Base-by-base conservation (phyloP, 257 asterid genomes). In the Phtheirospermum japonicum region DNA sequence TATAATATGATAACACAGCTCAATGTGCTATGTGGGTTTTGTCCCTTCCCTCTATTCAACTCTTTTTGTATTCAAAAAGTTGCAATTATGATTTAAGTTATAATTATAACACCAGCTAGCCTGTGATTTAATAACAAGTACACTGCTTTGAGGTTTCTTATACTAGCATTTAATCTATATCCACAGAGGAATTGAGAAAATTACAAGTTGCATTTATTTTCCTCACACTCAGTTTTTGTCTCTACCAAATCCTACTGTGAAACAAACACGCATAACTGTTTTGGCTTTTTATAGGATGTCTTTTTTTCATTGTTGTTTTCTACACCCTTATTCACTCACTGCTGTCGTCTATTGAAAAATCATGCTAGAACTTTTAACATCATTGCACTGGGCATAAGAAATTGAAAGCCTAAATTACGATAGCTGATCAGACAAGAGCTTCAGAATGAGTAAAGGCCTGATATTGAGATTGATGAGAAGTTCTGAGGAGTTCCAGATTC, bases 381-480 rank as follows among this genome's bases (percentile, higher is more conserved):
- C 54, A 45, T 70, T 76, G 82, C 88, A 92, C 97, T 92, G 99
- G 99, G 99, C 99, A 19, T 95, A 71, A 76, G 97, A 96, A 65
- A 85, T 92, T 73, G 99, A 92, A 74, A 86, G 78, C 70, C 73
- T 92, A 67, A 93, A 89, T 49, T 92, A 89, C 65, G 95, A 89
- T 75, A 92, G 96, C 73, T 75, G 73, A 50, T 83, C 97, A 26
- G 97, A 92, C 79, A 83, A 85, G 81, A 83, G 95, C 80, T 89
- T 92, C 71, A 97, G 99, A 42, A 89, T 92, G 96, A 92, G 54
- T 88, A 86, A 71, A 82, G 96, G 71, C 99, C 99, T 57, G 97
- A 92, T 78, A 86, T 92, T 54, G 99, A 92, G 78, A 88, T 92
- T 40, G 86, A 92, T 71, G 99, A 88, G 85, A 92, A 86, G 71